A percentile compares a stretch with the other conserved stretches of the same genome.
phyloP scores from a whole-genome alignment of 1,284 basidiomycete species.

The Trichosporon asahii region DNA sequence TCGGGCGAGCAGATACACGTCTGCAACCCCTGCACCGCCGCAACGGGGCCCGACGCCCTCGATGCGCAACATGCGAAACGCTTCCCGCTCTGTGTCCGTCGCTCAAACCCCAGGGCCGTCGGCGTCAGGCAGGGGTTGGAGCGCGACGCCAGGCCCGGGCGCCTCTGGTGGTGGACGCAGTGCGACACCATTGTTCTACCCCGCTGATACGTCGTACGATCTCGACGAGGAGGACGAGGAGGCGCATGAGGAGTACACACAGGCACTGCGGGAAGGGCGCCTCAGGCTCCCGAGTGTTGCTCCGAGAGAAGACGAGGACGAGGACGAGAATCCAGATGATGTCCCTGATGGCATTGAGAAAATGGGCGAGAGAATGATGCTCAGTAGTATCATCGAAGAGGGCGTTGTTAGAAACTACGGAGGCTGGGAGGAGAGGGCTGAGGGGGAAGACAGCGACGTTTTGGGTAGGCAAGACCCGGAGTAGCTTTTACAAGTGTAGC shows the following conservation, averaged over 20 bases:
- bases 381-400: conserved; percentile 45
- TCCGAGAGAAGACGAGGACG: conserved; percentile 38
- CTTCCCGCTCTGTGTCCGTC: conserved; percentile 36
- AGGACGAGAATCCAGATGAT: conserved; percentile 49
- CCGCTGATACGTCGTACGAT: conserved; percentile 43
- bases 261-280: conserved; percentile 39
- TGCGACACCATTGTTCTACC: conserved; percentile 44
- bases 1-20: conserved; percentile 34
- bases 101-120: conserved; percentile 21
- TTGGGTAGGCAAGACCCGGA: conserved; percentile 45
- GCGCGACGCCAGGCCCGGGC: conserved; percentile 12
- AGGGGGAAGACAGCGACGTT: conserved; percentile 45
- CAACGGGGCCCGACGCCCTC: conserved; percentile 12
- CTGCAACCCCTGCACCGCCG: conserved; percentile 33
- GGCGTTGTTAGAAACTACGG: conserved; percentile 39
- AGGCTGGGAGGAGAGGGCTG: conserved; percentile 45
- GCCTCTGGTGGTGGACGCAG: not conserved
- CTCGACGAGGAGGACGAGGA: conserved; percentile 49
- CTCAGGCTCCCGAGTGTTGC: conserved; percentile 39
- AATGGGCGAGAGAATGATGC: conserved; percentile 42
- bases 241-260: conserved; percentile 44
- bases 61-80: conserved; percentile 43
- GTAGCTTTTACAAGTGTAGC: not conserved
- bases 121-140: conserved; percentile 14
- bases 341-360: conserved; percentile 42